Conservation (phyloP, 2,329 filamentous ascomycete species). For the Pseudogymnoascus sp. region DNA sequence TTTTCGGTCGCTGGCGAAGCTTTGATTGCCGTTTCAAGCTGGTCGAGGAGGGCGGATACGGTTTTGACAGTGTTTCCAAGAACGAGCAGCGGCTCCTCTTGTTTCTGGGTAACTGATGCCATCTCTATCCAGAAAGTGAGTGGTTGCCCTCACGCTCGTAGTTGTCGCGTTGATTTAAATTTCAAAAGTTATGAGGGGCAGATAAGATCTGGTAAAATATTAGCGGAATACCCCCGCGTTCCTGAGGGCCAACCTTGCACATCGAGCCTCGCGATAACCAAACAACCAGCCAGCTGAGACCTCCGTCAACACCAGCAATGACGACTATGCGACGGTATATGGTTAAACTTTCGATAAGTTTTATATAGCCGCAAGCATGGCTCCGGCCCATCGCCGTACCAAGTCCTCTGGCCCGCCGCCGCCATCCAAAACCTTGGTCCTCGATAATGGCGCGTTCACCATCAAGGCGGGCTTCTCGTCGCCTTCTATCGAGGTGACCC, state of each 20-base stretch:
- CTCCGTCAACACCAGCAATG: slow-evolving; percentile 2
- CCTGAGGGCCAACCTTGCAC: not conserved
- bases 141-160: slow-evolving; percentile 1
- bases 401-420: slow-evolving; percentile 43
- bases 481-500: slow-evolving; percentile 26
- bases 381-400: slow-evolving; percentile 34
- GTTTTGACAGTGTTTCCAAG: slow-evolving; percentile 17
- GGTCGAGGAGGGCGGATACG: slow-evolving; percentile 17
- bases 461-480: slow-evolving; percentile 75
- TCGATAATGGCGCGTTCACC: slow-evolving; percentile 89
- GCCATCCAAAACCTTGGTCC: slow-evolving; percentile 63
- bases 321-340: not conserved
- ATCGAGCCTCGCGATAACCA: not conserved
- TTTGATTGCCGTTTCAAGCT: slow-evolving; percentile 18
- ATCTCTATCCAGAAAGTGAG: not conserved
- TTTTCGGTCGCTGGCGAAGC: slow-evolving; percentile 10
- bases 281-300: not conserved
- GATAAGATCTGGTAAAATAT: slow-evolving; percentile 8
- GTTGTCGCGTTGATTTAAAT: not conserved
- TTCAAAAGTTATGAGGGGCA: slow-evolving; percentile 5
- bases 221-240: slow-evolving; percentile 1
- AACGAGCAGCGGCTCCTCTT: slow-evolving; percentile 3
- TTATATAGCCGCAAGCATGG: slow-evolving; percentile 19
- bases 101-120: not conserved
- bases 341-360: not conserved